Evolutionary conservation across 345 rosid species (phyloP).

Genomic region (Hibiscus tridactylites): DNA sequence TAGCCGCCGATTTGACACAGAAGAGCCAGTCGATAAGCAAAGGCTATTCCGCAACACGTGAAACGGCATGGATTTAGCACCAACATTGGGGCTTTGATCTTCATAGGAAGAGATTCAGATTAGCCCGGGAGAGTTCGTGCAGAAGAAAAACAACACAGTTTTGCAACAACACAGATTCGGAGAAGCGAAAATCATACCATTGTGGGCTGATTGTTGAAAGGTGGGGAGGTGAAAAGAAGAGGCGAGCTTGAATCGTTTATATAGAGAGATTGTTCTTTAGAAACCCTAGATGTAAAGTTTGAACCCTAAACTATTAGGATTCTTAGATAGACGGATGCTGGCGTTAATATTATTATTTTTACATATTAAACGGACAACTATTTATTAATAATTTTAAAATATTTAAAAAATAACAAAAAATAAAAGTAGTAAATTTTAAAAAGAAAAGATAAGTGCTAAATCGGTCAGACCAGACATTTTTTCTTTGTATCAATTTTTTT

Average conservation of each 20-base stretch:
- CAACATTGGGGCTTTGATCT: constrained; percentile 56
- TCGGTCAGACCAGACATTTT: too few relatives aligned
- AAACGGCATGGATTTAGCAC: constrained; percentile 53
- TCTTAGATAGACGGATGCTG: too few relatives aligned
- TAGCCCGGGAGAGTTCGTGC: constrained; percentile 44
- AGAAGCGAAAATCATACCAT: not conserved
- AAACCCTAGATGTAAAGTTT: not conserved
- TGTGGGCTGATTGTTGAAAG: not conserved
- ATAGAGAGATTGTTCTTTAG: not conserved
- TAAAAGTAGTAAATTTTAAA: too few relatives aligned
- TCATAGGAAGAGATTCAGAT: constrained; percentile 28
- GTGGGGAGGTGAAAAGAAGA: not conserved
- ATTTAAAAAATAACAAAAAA: too few relatives aligned
- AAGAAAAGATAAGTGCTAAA: too few relatives aligned
- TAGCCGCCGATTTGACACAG: constrained; percentile 63
- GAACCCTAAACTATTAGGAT: not conserved
- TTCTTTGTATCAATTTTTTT: too few relatives aligned
- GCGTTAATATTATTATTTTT: too few relatives aligned
- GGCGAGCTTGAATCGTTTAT: not conserved
- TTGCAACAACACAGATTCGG: not conserved
- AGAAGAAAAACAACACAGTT: not conserved
- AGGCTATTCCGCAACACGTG: constrained; percentile 56
- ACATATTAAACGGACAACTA: too few relatives aligned
- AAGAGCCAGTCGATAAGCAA: constrained; percentile 19
- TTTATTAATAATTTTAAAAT: too few relatives aligned